Evolutionary conservation across 441 rosid species (phyloP).

Genomic region (Populus tomentosa): DNA sequence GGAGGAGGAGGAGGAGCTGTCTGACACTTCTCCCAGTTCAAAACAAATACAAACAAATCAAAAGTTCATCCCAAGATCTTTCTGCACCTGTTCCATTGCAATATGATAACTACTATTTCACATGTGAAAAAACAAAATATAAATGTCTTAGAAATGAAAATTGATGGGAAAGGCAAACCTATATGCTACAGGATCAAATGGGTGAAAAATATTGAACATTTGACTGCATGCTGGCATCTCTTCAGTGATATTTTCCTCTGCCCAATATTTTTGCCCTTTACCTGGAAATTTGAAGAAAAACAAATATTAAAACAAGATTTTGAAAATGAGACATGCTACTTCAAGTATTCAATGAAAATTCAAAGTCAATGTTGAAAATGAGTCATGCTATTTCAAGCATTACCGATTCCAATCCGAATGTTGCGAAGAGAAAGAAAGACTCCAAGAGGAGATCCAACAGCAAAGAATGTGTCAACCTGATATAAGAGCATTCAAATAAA

Average conservation of each 20-base stretch:
- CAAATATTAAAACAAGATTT: not conserved
- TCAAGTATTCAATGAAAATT: not conserved
- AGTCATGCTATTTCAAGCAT: not conserved
- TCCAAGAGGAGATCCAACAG: conserved; percentile 99
- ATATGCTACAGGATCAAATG: conserved; percentile 98
- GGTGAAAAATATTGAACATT: conserved; percentile 98
- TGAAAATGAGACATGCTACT: not conserved
- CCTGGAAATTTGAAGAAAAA: conserved; percentile 41
- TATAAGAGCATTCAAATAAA: conserved; percentile 9
- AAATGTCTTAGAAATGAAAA: not conserved
- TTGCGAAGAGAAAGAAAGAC: conserved; percentile 94
- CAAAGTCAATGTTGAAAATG: not conserved
- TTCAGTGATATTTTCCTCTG: conserved; percentile 70
- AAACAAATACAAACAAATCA: conserved; percentile 5
- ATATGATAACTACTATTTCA: not conserved
- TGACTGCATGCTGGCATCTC: conserved; percentile 96
- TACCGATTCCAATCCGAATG: conserved; percentile 87
- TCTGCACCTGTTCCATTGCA: not conserved
- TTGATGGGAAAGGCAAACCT: conserved; percentile 44
- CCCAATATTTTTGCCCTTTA: conserved; percentile 87
- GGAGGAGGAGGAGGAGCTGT: not conserved
- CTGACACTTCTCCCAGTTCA: conserved; percentile 1
- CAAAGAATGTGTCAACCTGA: conserved; percentile 97
- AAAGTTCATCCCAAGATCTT: not conserved
- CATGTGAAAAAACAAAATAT: not conserved